These are phyloP conservation scores for Phytomonas francai DNA, from an alignment of 208 protist species.

Conservation along the genomic window DNA sequence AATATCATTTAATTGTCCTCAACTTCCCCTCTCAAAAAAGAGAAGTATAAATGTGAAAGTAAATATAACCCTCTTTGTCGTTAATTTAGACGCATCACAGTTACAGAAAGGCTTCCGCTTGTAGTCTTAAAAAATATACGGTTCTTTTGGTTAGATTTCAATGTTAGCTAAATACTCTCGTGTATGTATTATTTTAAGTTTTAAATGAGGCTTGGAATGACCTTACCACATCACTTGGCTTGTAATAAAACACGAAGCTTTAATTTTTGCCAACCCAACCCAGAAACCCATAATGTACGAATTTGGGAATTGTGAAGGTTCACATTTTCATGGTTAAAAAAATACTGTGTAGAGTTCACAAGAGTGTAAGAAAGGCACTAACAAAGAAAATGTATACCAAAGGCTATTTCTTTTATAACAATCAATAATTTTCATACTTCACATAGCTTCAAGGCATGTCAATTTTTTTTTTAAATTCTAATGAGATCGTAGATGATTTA, in stretches of 20 bases:
- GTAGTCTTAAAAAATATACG: not conserved
- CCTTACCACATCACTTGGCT: not conserved
- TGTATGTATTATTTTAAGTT: not conserved
- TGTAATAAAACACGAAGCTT: not conserved
- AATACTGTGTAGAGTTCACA: not conserved
- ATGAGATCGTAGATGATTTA: not conserved
- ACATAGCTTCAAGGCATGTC: not conserved
- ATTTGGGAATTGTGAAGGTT: not conserved
- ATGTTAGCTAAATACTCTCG: not conserved
- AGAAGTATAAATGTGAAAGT: not conserved
- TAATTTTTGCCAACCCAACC: no score
- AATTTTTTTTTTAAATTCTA: not conserved
- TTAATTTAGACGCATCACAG: not conserved
- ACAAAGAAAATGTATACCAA: not conserved
- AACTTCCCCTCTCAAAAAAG: not conserved
- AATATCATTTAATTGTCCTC: not conserved
- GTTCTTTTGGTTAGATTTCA: not conserved
- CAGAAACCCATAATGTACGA: no score
- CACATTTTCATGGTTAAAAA: not conserved
- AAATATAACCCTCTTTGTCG: not conserved
- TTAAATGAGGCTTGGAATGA: not conserved
- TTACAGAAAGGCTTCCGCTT: not conserved
- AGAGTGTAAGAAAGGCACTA: slow-evolving; percentile 1
- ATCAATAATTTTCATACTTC: not conserved
- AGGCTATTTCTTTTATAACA: not conserved